Base-by-base conservation (phyloP, 352 stramenopile species). In the Globisporangium okanoganense region DNA sequence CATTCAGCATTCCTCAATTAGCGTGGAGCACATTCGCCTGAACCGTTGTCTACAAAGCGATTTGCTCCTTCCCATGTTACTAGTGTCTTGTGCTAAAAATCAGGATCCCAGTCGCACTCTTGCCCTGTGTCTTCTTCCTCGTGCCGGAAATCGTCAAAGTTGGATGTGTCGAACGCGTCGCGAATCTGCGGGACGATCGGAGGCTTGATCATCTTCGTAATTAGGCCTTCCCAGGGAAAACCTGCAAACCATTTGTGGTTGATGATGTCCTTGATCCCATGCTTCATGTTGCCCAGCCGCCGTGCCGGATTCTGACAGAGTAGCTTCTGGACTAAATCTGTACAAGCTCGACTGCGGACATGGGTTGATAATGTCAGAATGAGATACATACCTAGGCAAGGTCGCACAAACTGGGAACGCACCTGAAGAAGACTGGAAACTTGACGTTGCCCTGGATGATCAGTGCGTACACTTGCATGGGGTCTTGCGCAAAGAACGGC, bases 381-480 rank as follows among this genome's bases (percentile, higher is more conserved):
- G 27, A 20, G 20, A 36, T 41, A 27, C 36, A n/a, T n/a, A n/a
- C n/a, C n/a, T 10, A 44, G 14, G 5, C 43, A 3, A 14, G 13
- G 5, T 22, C 2, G 13, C 9, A 33, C 47, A 57, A 51, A 7
- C 16, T 45, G 12, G 4, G 29, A 62, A 65, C 72, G 47, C 70
- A 92, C 83, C 80, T 80, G 56, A 97, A 85, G 61, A 89, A 77
- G 12, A 69, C 65, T 9, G 91, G 91, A 44, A 95, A 94, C 20
- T 95, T 90, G 54, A 97, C 74, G 53, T 85, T 88, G 40, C 85
- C 88, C 48, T 91, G 81, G 54, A 97, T 84, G 57, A 97, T 96
- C 44, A 95, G 79, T 47, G 92, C 86, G 68, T 97, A 97, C 58
- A 97, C 92, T 50, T 95, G 86, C 73, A 97, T 96, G 14, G 88